Base-by-base conservation (phyloP, 306 rosid genomes). In the Pachyrhizus erosus region DNA sequence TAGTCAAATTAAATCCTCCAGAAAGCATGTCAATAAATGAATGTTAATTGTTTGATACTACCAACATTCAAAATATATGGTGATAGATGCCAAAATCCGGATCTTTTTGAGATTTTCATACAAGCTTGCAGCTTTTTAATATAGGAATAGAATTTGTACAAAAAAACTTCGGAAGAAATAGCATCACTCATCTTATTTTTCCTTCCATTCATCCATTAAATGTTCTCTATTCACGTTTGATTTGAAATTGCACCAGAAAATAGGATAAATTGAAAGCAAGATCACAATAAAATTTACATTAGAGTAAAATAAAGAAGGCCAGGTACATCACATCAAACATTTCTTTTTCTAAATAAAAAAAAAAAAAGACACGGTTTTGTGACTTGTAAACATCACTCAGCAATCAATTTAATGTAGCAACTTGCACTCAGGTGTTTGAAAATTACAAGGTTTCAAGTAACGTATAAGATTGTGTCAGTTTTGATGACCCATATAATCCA, bases 401-500 rank as follows among this genome's bases (percentile, higher is more conserved):
- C 64, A 85, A 85, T 77, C 60, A 33, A 64, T 46, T 71, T 64
- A 70, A 76, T 26, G 60, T 8, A 87, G 51, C 67, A 79, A 87
- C 78, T 65, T 68, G 82, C 80, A 81, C 68, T 57, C 72, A 46
- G 6, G 15, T 68, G 80, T 70, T 61, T 39, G 73, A 58, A 84
- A 77, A 73, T 68, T 51, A 77, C 84, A 84, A 65, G 71, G 72
- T 21, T 80, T 74, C 21, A 60, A 24, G 76, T 51, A 75, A 82
- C 61, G 78, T 84, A 68, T 68, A 23, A 65, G 65, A 83, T 67
- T 33, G 14, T 55, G 73, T 54, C 55, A 65, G 11, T 49, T 66
- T 65, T 54, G 0, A 51, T 34, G 78, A 55, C 29, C 49, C 51
- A 26, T 39, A 14, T 46, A 73, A 39, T 13, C 46, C 48, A 20